Evolutionary conservation across 345 rosid genomes (phyloP).

Genomic region (Salix exigua): DNA sequence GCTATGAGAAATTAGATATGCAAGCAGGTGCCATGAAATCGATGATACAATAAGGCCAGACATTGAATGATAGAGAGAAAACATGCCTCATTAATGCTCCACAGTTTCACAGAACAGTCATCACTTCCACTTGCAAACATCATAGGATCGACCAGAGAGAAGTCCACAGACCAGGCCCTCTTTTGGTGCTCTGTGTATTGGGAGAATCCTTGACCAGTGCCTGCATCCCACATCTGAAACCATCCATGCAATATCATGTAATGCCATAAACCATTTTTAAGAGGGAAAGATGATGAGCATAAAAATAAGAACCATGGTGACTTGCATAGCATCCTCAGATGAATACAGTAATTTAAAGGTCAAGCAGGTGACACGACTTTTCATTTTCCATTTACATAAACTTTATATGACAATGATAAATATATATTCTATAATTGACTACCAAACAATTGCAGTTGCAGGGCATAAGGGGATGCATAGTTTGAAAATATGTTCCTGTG

Average conservation of each 20-base stretch:
- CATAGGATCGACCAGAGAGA: slow-evolving; percentile 66
- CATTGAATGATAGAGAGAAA: slow-evolving; percentile 6
- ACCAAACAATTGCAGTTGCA: not conserved
- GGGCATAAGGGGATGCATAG: not conserved
- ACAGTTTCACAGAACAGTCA: slow-evolving; percentile 83
- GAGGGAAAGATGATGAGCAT: not conserved
- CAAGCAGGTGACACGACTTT: no score
- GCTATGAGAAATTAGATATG: not conserved
- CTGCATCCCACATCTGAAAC: slow-evolving; percentile 84
- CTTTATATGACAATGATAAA: not conserved
- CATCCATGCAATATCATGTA: slow-evolving; percentile 14
- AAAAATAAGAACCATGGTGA: not conserved
- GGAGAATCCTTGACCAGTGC: slow-evolving; percentile 69
- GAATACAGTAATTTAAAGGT: not conserved
- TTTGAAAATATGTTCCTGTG: not conserved
- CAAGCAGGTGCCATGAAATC: not conserved
- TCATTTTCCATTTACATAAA: not conserved
- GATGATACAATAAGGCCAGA: not conserved
- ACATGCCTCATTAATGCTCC: slow-evolving; percentile 79
- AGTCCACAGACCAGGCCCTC: slow-evolving; percentile 97
- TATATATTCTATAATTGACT: not conserved
- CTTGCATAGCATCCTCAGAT: not conserved
- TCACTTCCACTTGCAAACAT: slow-evolving; percentile 93
- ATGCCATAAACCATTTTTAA: slow-evolving; percentile 6
- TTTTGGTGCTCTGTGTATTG: slow-evolving; percentile 74